These are phyloP conservation scores for Triticum dicoccoides DNA, from an alignment of 176 grass and related monocot genomes.

Conservation along the genomic window DNA sequence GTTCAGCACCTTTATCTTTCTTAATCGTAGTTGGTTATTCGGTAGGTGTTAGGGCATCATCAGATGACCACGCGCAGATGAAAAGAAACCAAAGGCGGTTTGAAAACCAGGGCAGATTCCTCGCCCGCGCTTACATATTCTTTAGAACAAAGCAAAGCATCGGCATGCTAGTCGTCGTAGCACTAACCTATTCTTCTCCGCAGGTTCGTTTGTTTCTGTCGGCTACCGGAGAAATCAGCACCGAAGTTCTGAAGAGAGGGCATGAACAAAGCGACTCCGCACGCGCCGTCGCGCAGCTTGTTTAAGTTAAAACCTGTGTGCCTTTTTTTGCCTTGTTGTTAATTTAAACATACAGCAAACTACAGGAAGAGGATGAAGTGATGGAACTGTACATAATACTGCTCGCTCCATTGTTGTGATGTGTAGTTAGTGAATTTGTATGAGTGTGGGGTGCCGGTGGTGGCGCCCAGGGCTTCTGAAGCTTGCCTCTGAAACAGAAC, in stretches of 20 bases:
- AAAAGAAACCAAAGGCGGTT: slow-evolving; percentile 24
- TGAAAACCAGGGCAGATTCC: slow-evolving; percentile 36
- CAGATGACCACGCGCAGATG: slow-evolving; percentile 12
- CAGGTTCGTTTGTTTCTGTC: slow-evolving; percentile 34
- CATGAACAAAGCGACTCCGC: slow-evolving; percentile 20
- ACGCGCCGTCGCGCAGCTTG: slow-evolving; percentile 1
- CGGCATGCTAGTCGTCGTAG: slow-evolving; percentile 2
- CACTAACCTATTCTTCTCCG: background rate
- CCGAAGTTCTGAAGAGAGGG: slow-evolving; percentile 26
- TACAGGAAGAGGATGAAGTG: slow-evolving; percentile 20
- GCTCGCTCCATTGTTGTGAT: slow-evolving; percentile 26
- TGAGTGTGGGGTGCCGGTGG: background rate
- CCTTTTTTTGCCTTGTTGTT: slow-evolving; percentile 16
- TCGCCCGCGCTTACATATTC: background rate
- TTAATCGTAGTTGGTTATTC: slow-evolving; percentile 27
- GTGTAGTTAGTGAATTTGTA: slow-evolving; percentile 21
- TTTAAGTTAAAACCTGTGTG: slow-evolving; percentile 17
- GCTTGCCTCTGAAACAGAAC: slow-evolving; percentile 1
- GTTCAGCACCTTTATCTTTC: slow-evolving; percentile 2
- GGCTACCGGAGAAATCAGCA: slow-evolving; percentile 29
- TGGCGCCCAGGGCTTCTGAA: background rate
- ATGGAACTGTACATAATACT: slow-evolving; percentile 49
- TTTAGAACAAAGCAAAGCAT: slow-evolving; percentile 34
- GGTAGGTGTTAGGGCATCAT: slow-evolving; percentile 26
- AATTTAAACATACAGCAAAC: background rate